phyloP scores from a whole-genome alignment of 2,329 filamentous ascomycete genomes.

The Rutstroemia sp. region DNA sequence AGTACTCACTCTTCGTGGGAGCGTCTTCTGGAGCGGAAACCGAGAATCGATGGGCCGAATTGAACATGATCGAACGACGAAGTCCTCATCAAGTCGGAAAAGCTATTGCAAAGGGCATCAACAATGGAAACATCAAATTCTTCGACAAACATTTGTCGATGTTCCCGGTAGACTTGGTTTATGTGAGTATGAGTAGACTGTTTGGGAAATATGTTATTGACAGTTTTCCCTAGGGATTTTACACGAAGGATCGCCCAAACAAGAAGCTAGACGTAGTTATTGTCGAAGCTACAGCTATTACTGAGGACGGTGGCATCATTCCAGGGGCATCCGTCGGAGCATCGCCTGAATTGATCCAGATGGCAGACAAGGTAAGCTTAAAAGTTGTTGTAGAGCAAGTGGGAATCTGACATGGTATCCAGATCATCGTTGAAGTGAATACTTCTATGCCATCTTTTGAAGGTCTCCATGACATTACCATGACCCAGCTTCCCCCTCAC shows the following conservation, averaged over 20 bases:
- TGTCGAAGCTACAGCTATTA: conserved; percentile 80
- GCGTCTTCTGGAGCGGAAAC: conserved; percentile 82
- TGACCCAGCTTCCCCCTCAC: conserved; percentile 74
- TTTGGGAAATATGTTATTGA: background rate
- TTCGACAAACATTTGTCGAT: conserved; percentile 92
- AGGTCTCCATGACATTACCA: conserved; percentile 83
- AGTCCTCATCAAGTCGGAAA: conserved; percentile 87
- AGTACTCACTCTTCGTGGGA: conserved; percentile 82
- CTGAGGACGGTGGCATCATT: conserved; percentile 82
- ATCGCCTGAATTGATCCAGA: conserved; percentile 77
- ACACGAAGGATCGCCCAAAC: conserved; percentile 66
- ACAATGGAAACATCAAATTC: conserved; percentile 80
- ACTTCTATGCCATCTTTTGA: conserved; percentile 78
- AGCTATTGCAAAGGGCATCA: conserved; percentile 84
- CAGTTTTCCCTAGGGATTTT: conserved; percentile 52
- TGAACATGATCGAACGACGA: conserved; percentile 85
- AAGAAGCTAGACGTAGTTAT: conserved; percentile 71
- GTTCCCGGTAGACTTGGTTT: conserved; percentile 83
- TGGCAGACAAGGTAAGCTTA: conserved; percentile 67
- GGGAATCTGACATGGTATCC: conserved; percentile 5
- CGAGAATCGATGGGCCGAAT: conserved; percentile 81
- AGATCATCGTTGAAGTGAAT: conserved; percentile 88
- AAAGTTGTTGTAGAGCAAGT: background rate
- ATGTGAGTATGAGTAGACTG: conserved; percentile 40
- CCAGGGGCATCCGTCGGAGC: conserved; percentile 81